Conservation (phyloP, 352 stramenopile species). For the Globisporangium canariense region DNA sequence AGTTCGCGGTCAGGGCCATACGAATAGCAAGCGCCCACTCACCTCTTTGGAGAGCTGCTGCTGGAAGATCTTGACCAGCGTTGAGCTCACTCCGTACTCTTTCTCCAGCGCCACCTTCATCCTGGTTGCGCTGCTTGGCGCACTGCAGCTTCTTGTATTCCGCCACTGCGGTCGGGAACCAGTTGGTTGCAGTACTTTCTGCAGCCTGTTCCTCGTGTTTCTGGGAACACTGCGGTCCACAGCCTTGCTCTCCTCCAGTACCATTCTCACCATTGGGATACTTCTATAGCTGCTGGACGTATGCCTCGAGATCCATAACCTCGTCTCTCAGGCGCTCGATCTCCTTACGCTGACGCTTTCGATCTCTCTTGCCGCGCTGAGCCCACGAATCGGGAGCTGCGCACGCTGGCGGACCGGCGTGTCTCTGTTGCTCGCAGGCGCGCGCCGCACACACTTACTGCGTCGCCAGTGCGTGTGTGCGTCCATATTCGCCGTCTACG, state of each 20-base stretch:
- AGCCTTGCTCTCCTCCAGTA: not conserved
- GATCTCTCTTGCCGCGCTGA: not conserved
- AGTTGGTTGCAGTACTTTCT: not conserved
- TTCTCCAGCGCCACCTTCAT: not conserved
- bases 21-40: not conserved
- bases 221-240: not conserved
- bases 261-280: not conserved
- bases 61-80: slow-evolving; percentile 5
- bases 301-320: not conserved
- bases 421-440: not conserved
- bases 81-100: not conserved
- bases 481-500: not conserved
- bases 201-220: not conserved
- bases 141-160: slow-evolving; percentile 5
- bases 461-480: too few species aligned
- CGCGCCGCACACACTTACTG: too few species aligned
- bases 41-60: not conserved
- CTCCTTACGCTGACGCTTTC: not conserved
- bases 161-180: not conserved
- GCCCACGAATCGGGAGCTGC: not conserved
- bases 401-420: too few species aligned
- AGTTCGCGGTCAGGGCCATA: not conserved
- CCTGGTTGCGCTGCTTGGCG: not conserved
- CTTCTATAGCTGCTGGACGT: not conserved
- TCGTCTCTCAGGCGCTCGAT: not conserved